These are phyloP conservation scores for Warburgia ugandensis DNA, from an alignment of 164 flowering plant genomes.

Conservation along the genomic window DNA sequence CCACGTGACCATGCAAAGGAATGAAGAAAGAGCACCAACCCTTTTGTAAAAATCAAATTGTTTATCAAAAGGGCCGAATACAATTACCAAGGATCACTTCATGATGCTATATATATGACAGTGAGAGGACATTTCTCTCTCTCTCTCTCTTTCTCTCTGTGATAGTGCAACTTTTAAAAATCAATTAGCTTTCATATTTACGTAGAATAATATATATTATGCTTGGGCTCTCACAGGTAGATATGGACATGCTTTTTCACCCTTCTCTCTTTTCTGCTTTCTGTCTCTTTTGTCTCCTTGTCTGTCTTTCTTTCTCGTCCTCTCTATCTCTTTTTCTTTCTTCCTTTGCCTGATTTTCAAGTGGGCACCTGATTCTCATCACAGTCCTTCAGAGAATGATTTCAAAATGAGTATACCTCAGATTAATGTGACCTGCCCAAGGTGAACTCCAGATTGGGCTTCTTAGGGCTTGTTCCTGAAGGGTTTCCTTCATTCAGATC, in stretches of 20 bases:
- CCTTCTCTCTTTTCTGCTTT: slow-evolving; percentile 39
- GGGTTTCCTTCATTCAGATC: slow-evolving; percentile 46
- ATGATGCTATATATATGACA: slow-evolving; percentile 1
- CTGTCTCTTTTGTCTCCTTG: slow-evolving; percentile 62
- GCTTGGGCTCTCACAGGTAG: slow-evolving; percentile 41
- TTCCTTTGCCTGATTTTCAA: slow-evolving; percentile 35
- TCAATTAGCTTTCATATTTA: slow-evolving; percentile 56
- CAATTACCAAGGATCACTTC: slow-evolving; percentile 12
- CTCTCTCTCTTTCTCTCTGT: slow-evolving; percentile 3
- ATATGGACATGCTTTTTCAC: slow-evolving; percentile 29
- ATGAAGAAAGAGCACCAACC: background rate
- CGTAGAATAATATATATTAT: slow-evolving; percentile 37
- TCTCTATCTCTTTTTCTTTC: slow-evolving; percentile 1
- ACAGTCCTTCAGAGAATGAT: slow-evolving; percentile 29
- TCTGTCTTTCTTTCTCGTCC: slow-evolving; percentile 39
- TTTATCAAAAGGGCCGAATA: slow-evolving; percentile 9
- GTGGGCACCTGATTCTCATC: slow-evolving; percentile 58
- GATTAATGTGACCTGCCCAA: slow-evolving; percentile 66
- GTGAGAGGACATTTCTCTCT: slow-evolving; percentile 7
- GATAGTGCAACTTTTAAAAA: slow-evolving; percentile 13
- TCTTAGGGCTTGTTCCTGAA: slow-evolving; percentile 50
- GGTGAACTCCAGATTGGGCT: slow-evolving; percentile 87
- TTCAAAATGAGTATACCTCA: slow-evolving; percentile 44
- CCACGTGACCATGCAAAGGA: slow-evolving; percentile 13
- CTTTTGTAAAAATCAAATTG: slow-evolving; percentile 8